These are phyloP conservation scores for Canavalia ensiformis DNA, from an alignment of 306 rosid species.

Conservation along the genomic window DNA sequence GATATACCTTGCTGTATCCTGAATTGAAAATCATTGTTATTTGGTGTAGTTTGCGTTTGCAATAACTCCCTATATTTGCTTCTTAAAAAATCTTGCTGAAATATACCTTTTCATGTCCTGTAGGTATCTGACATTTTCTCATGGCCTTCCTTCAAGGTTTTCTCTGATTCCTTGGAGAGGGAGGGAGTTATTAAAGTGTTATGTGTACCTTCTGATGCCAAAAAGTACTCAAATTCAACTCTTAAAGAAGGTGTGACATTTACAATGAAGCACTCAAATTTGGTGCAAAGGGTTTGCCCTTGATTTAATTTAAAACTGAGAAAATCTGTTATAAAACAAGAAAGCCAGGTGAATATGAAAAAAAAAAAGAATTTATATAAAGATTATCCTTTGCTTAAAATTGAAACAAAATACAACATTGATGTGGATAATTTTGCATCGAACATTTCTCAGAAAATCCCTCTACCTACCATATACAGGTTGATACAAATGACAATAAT, in stretches of 20 bases:
- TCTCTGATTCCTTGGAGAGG: constrained; percentile 76
- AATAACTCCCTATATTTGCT: constrained; percentile 30
- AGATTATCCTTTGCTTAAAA: no score
- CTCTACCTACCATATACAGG: no score
- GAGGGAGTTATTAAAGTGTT: constrained; percentile 85
- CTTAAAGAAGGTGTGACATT: constrained; percentile 89
- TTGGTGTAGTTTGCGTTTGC: constrained; percentile 29
- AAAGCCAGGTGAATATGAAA: no score
- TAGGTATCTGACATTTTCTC: constrained; percentile 87
- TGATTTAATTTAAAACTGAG: constrained; percentile 2
- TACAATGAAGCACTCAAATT: constrained; percentile 78
- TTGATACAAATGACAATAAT: no score
- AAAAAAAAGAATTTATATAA: no score
- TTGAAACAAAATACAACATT: no score
- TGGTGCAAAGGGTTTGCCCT: constrained; percentile 96
- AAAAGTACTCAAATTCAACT: constrained; percentile 84
- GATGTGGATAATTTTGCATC: no score
- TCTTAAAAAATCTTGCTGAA: constrained; percentile 39
- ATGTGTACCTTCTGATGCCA: constrained; percentile 82
- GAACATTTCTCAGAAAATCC: no score
- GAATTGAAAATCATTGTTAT: constrained; percentile 26
- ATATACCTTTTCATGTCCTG: constrained; percentile 40
- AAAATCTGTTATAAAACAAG: no score
- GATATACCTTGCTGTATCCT: constrained; percentile 26
- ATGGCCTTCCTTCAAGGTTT: constrained; percentile 83